phyloP scores from a whole-genome alignment of 345 rosid genomes.

The Nephelium lappaceum region DNA sequence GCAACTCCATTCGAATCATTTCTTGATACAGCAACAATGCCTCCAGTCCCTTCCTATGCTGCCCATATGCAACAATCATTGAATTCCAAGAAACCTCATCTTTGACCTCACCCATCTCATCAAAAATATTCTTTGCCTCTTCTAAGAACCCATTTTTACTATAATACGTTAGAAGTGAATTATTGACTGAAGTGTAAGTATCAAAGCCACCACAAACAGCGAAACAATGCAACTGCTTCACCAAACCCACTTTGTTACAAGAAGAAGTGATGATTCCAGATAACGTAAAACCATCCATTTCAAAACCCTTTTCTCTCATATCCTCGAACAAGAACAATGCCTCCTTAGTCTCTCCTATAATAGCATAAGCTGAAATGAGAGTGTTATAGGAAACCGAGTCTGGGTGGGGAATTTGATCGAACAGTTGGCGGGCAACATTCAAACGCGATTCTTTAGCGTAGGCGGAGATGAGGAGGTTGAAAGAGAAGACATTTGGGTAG shows the following conservation, averaged over 20 bases:
- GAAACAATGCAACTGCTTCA: slow-evolving; percentile 68
- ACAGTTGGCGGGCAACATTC: slow-evolving; percentile 58
- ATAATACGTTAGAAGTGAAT: slow-evolving; percentile 66
- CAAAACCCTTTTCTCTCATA: slow-evolving; percentile 57
- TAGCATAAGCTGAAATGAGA: slow-evolving; percentile 73
- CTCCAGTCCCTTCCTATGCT: slow-evolving; percentile 66
- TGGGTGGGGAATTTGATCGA: slow-evolving; percentile 79
- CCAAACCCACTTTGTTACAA: slow-evolving; percentile 44
- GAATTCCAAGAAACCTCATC: slow-evolving; percentile 96
- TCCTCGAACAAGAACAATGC: slow-evolving; percentile 57
- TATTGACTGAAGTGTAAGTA: slow-evolving; percentile 72
- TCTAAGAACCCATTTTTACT: slow-evolving; percentile 63
- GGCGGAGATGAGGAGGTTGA: slow-evolving; percentile 62
- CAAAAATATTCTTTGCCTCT: slow-evolving; percentile 64
- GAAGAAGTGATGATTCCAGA: slow-evolving; percentile 75
- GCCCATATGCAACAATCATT: slow-evolving; percentile 88
- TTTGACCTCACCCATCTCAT: slow-evolving; percentile 55
- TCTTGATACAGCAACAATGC: slow-evolving; percentile 70
- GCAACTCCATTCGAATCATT: slow-evolving; percentile 56
- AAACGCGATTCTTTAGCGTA: slow-evolving; percentile 50
- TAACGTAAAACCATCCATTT: slow-evolving; percentile 72
- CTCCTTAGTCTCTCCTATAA: slow-evolving; percentile 43
- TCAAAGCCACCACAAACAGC: slow-evolving; percentile 61
- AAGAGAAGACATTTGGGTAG: slow-evolving; percentile 73
- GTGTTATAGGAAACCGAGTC: slow-evolving; percentile 83